Percentiles rank a stretch among this genome's conserved stretches.
These are phyloP conservation scores for Setaria italica DNA, from an alignment of 202 grass and related monocot genomes.

Conservation along the genomic window DNA sequence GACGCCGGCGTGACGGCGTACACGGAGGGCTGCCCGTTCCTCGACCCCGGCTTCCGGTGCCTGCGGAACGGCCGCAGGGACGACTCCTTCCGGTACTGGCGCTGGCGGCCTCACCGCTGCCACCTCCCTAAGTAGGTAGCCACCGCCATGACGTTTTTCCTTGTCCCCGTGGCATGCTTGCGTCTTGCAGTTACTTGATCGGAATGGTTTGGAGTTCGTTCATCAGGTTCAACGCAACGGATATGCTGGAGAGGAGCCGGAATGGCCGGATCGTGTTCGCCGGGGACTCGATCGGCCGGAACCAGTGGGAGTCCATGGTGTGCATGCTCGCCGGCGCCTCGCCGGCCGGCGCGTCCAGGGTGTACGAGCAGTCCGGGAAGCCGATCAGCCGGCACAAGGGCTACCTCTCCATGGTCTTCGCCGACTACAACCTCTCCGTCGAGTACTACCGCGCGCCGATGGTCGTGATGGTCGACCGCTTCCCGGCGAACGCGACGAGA, in stretches of 20 bases:
- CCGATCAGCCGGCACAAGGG: slow-evolving; percentile 81
- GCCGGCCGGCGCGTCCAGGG: slow-evolving; percentile 43
- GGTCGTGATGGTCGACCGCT: slow-evolving; percentile 68
- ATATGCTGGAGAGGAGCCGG: slow-evolving; percentile 84
- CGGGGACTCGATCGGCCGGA: slow-evolving; percentile 90
- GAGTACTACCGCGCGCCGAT: slow-evolving; percentile 90
- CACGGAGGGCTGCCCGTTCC: slow-evolving; percentile 70
- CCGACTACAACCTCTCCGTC: slow-evolving; percentile 76
- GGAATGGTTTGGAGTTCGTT: neutral
- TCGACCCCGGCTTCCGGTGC: slow-evolving; percentile 83
- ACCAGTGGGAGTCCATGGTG: slow-evolving; percentile 91
- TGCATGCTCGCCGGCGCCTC: slow-evolving; percentile 69
- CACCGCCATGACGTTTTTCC: neutral
- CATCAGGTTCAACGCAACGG: slow-evolving; percentile 75
- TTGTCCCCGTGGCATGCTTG: neutral
- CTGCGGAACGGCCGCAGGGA: slow-evolving; percentile 52
- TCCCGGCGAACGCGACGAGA: neutral
- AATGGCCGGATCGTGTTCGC: slow-evolving; percentile 78
- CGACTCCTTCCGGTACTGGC: slow-evolving; percentile 55
- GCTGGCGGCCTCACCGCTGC: slow-evolving; percentile 64
- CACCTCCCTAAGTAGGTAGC: slow-evolving; percentile 61
- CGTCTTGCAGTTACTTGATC: neutral
- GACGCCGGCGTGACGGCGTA: slow-evolving; percentile 17
- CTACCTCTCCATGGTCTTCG: slow-evolving; percentile 84
- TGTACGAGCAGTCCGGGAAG: slow-evolving; percentile 80